phyloP scores from a whole-genome alignment of 768 basidiomycete genomes.

The Lentinula raphanica region DNA sequence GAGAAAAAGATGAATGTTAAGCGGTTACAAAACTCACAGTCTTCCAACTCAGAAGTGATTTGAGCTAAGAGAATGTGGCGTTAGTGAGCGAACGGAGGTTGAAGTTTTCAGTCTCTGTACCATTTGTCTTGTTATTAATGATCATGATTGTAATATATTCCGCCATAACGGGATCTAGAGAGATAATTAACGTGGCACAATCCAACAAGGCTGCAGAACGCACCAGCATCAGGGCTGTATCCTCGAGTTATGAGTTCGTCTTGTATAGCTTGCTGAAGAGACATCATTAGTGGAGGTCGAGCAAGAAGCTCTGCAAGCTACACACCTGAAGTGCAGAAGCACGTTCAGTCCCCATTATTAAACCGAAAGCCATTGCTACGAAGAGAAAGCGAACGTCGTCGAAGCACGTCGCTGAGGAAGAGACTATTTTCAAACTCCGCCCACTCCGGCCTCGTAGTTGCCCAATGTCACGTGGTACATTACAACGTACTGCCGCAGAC shows the following conservation, averaged over 20 bases:
- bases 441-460: background rate
- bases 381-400: background rate
- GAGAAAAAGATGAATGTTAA: background rate
- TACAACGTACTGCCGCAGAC: no score
- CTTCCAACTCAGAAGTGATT: slow-evolving; percentile 84
- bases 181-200: slow-evolving; percentile 10
- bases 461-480: background rate
- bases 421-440: slow-evolving; percentile 8
- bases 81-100: slow-evolving; percentile 9
- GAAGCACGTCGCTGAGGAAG: slow-evolving; percentile 22
- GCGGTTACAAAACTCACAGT: slow-evolving; percentile 43
- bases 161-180: slow-evolving; percentile 81
- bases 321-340: slow-evolving; percentile 65
- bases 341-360: slow-evolving; percentile 76
- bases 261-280: slow-evolving; percentile 64
- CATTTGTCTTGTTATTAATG: slow-evolving; percentile 82
- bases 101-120: slow-evolving; percentile 34
- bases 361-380: slow-evolving; percentile 59
- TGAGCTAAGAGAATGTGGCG: slow-evolving; percentile 45
- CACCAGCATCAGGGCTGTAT: slow-evolving; percentile 73
- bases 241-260: slow-evolving; percentile 74
- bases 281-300: slow-evolving; percentile 10
- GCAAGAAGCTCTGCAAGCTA: background rate
- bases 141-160: slow-evolving; percentile 96
- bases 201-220: slow-evolving; percentile 21